A percentile compares a stretch with the other conserved stretches of the same genome.
Conservation (phyloP, 495 filamentous ascomycete genomes). For the Hypoxylon intermedium region DNA sequence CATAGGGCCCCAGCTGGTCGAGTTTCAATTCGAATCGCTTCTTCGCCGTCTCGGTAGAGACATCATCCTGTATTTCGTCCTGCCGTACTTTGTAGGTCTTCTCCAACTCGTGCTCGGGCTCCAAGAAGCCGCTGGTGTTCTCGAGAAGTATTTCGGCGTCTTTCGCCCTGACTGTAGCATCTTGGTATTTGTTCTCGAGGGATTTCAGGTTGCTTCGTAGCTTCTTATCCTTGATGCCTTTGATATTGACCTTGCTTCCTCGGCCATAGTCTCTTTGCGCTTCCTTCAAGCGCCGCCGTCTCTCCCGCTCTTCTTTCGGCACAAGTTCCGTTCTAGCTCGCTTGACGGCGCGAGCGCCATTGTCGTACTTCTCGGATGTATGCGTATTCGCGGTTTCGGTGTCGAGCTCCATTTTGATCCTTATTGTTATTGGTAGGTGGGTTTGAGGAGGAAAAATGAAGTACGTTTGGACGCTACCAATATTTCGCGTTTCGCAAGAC, state of each 20-base stretch:
- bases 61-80: slow-evolving; percentile 77
- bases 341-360: slow-evolving; percentile 55
- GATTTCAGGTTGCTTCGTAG: slow-evolving; percentile 77
- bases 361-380: slow-evolving; percentile 32
- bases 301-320: slow-evolving; percentile 51
- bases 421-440: neutral
- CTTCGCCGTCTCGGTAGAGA: slow-evolving; percentile 83
- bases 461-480: neutral
- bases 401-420: slow-evolving; percentile 23
- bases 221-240: slow-evolving; percentile 79
- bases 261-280: slow-evolving; percentile 84
- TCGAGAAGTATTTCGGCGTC: slow-evolving; percentile 96
- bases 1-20: slow-evolving; percentile 82
- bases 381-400: slow-evolving; percentile 1
- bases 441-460: neutral
- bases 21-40: slow-evolving; percentile 91
- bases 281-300: slow-evolving; percentile 58
- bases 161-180: slow-evolving; percentile 79
- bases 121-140: slow-evolving; percentile 83
- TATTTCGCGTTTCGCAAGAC: neutral
- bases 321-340: slow-evolving; percentile 54
- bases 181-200: slow-evolving; percentile 82
- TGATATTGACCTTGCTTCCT: slow-evolving; percentile 70
- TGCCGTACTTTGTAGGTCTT: slow-evolving; percentile 90
- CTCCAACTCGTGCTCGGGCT: slow-evolving; percentile 88